A percentile compares a stretch with the other conserved stretches of the same genome.
Conservation (phyloP, 345 rosid species). For the Eucalyptus erythrocorys region DNA sequence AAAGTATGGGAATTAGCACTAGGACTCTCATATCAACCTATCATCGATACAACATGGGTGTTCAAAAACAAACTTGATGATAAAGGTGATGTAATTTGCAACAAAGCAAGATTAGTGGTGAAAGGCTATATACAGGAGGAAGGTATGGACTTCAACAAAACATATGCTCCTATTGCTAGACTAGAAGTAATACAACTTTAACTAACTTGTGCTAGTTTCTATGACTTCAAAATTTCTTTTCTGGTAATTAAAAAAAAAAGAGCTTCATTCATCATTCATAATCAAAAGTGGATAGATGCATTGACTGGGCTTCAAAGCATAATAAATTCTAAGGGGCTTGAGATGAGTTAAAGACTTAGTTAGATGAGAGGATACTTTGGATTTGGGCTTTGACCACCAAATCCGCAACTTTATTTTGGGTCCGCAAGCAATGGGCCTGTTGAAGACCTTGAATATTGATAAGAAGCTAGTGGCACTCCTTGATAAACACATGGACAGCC, state of each 20-base stretch:
- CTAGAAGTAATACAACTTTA: background rate
- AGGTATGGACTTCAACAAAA: background rate
- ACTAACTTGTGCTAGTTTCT: too few relatives aligned
- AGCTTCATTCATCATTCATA: too few relatives aligned
- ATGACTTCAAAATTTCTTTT: too few relatives aligned
- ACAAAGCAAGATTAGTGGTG: background rate
- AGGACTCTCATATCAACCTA: background rate
- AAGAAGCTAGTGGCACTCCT: background rate
- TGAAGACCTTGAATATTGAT: background rate
- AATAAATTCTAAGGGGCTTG: too few relatives aligned
- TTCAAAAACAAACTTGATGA: background rate
- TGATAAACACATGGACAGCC: background rate
- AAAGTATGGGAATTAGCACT: background rate
- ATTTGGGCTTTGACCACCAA: background rate
- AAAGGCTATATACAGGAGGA: background rate
- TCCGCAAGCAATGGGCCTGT: rapidly evolving
- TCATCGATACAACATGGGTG: background rate
- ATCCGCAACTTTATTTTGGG: background rate
- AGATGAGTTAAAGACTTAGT: too few relatives aligned
- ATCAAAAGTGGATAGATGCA: too few relatives aligned
- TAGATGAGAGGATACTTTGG: background rate
- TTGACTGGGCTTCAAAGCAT: too few relatives aligned
- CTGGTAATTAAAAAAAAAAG: too few relatives aligned
- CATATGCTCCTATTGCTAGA: background rate
- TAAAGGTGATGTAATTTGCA: background rate